These are phyloP conservation scores for Jatropha podagrica DNA, from an alignment of 441 rosid species.

Conservation along the genomic window DNA sequence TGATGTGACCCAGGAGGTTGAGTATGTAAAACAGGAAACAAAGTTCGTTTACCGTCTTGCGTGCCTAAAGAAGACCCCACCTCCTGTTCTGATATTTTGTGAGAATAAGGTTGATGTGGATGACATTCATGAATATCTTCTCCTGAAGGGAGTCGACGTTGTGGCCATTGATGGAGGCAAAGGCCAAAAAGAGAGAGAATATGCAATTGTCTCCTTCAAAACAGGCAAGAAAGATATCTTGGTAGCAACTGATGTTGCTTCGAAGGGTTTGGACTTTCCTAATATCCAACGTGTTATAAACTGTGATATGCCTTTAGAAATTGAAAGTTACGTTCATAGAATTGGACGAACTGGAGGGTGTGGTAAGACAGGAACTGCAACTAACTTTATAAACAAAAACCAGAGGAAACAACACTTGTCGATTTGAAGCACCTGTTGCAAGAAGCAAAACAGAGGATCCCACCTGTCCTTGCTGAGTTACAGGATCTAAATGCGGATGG, in stretches of 20 bases:
- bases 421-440: slow-evolving; percentile 88
- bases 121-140: slow-evolving; percentile 86
- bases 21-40: slow-evolving; percentile 94
- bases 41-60: slow-evolving; percentile 91
- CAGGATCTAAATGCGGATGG: slow-evolving; percentile 83
- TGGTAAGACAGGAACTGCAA: slow-evolving; percentile 97
- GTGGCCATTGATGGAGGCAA: slow-evolving; percentile 92
- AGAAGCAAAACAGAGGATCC: slow-evolving; percentile 93
- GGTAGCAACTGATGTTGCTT: slow-evolving; percentile 94
- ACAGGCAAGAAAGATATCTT: slow-evolving; percentile 83
- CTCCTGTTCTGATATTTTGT: slow-evolving; percentile 87
- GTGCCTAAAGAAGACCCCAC: slow-evolving; percentile 91
- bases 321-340: slow-evolving; percentile 76
- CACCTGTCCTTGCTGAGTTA: slow-evolving; percentile 84
- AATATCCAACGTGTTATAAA: slow-evolving; percentile 91
- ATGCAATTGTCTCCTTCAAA: slow-evolving; percentile 83
- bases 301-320: slow-evolving; percentile 98
- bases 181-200: slow-evolving; percentile 93
- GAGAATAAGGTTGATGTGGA: slow-evolving; percentile 96
- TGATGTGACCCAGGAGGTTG: slow-evolving; percentile 94
- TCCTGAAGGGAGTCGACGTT: slow-evolving; percentile 90
- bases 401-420: slow-evolving; percentile 86
- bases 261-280: slow-evolving; percentile 95
- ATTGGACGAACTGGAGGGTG: slow-evolving; percentile 93
- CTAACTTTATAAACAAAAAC: slow-evolving; percentile 91